Base-by-base conservation (phyloP, 371 early-diverging fungal genomes). In the Rhizomucor pusillus region DNA sequence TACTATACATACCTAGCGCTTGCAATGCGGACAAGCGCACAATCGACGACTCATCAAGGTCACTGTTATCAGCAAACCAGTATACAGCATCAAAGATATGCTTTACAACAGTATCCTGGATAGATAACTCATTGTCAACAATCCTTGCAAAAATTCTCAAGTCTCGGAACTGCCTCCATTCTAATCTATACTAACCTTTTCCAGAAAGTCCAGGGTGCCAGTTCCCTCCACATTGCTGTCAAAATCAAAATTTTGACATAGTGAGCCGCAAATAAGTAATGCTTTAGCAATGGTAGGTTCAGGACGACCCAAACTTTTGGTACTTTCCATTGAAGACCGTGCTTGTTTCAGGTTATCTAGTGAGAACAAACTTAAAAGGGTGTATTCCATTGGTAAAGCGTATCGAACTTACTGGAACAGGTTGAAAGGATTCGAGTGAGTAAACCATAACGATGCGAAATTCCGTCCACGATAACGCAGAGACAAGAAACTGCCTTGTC, bases 201-300 rank as follows among this genome's bases (percentile, higher is more conserved):
- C 52, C 1, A 80, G 75, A 9, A 29, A 29, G 7, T 29, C 29
- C 7, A 29, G 29, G 29, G 29, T 29, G 5, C 29, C 29, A 29
- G 67, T 54, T 23, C 73, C 56, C 25, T 66, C 52, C 14, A 78
- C 70, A 14, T 75, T 71, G 56, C 68, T 58, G 36, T 93, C 91
- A 72, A 93, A 92, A 44, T 89, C 83, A 72, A 90, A 90, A 55
- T 90, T 60, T 33, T 87, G 82, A 34, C 89, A 85, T 5, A 92
- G 59, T 29, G 88, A 61, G 1, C 91, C 87, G 10, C 83, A 76
- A 19, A 94, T 79, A 9, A 88, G 72, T 13, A 75, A 35, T 50
- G 64, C 54, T 43, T 71, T 75, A 12, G 24, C 23, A 45, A 50
- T 14, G 16, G 52, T 61, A 14, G 56, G 29, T 35, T 57, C 48